Evolutionary conservation across 306 rosid species (phyloP), one percentile per base, ranked within the genome.

Genomic region (Pueraria montana): DNA sequence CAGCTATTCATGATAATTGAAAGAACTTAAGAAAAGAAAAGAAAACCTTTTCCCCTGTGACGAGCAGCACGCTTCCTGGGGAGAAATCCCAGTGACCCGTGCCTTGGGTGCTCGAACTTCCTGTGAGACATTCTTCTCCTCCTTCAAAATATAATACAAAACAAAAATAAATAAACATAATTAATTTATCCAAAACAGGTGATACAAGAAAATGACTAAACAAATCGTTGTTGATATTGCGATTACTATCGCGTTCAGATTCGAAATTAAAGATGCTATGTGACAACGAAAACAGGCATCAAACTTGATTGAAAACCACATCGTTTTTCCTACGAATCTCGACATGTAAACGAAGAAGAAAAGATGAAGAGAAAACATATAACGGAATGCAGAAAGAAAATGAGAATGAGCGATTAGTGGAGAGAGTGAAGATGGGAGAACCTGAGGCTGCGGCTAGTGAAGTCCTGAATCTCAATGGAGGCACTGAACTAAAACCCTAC

Each of bases 71-170:
- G 85, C 82, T 93, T 93, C 87, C 97, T 90, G 2, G 98, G 98
- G 53, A 93, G 98, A 79, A 91, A 93, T 61, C 98, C 94, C 75
- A 93, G 90, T 4, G 98, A 93, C 1, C 98, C 98, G 52, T 93
- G 98, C 70, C 98, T 90, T 26, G 94, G 96, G 88, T 93, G 96
- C 72, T 93, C 98, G 81, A 93, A 93, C 91, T 93, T 93, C 91
- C 96, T 88, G 91, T 91, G 98, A 68, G 98, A 93, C 94, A 93
- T 93, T 72, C 63, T 91, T 42, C 76, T 64, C 78, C 80, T 80
- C 78, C 88, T 85, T 21, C 81, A 40, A 26, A 36, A 36, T 34
- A 21, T 21, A 27, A 3, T 34, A 16, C 21, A 66, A 26, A 40
- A 43, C 6, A n/a, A 43, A 6, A n/a, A 64, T 0, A 26, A 38